Base-by-base conservation (phyloP, 2,329 filamentous ascomycete genomes). In the Penicillium polonicum region DNA sequence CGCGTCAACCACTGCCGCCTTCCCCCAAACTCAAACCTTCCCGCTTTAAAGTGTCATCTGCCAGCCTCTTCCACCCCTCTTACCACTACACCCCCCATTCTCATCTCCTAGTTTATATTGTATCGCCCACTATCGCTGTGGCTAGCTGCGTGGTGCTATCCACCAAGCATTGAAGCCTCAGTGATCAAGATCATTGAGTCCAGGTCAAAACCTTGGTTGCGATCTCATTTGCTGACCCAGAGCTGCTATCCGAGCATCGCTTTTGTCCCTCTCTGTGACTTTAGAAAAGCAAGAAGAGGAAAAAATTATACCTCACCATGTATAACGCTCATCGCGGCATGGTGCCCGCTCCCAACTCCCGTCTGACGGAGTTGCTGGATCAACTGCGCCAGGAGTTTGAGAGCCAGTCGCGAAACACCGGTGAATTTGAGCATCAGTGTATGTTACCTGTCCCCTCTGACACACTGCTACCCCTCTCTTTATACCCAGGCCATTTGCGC, bases 391-490 rank as follows among this genome's bases (percentile, higher is more conserved):
- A 86, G 70, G 94, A 99, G 77, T 97, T 97, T 68, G 93, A 97
- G 65, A 88, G 83, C 60, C 90, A 95, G 75, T 83, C 88, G 67
- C 87, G 90, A 64, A 87, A 90, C 67, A 89, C 87, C 64, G 91
- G 91, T 73, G 90, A 91, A 68, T 95, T 92, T 74, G 93, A 99
- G 74, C 90, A 93, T 74, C 92, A 96, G 75, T 89, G 93, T 97
- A 86, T 82, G 92, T 87, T 60, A 62, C 12, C 41, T 48, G 3
- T 39, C 38, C 29, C 23, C 45, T 44, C 39, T 17, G 5, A 35
- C 29, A 48, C 33, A 21, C 8, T 17, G 7, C 19, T 44, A 31
- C 33, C 46, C 36, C 43, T 44, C 33, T 15, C 33, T 33, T 42
- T 44, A 19, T 51, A 10, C 15, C 23, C 27, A 12, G 35, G 48